Base-by-base conservation (phyloP, 306 rosid species). In the Cicer judaicum region DNA sequence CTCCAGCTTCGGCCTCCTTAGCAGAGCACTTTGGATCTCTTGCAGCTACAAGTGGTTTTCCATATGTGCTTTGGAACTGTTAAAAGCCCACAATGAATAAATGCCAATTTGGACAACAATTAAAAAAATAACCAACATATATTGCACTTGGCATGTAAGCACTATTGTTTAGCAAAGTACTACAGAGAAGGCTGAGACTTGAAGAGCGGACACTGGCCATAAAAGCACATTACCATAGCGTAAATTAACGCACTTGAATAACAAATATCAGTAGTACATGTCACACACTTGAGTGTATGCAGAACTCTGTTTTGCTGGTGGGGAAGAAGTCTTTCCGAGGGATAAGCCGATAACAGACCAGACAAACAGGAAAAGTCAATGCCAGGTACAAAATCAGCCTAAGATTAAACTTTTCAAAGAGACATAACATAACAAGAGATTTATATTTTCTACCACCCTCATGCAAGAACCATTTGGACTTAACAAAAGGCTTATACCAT, bases 1-100 rank as follows among this genome's bases (percentile, higher is more conserved):
- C 97, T 64, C 98, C 98, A 19, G 96, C 97, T 87, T 94, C 98
- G 63, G 98, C 98, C 81, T 94, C 98, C 87, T 88, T 94, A 48
- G 98, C 92, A 67, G 98, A 90, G 80, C 98, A 94, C 82, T 94
- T 94, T 14, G 98, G 86, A 86, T 94, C 98, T 82, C 95, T 91
- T 67, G 98, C 90, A 42, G 96, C 95, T 71, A 91, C 65, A 73
- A 94, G 91, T 48, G 98, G 97, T 84, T 94, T 94, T 78, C 98
- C 98, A 68, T 91, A 94, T 42, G 90, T 85, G 21, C 93, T 81
- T 86, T 94, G 98, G 89, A 94, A 94, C 98, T 94, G 89, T 87
- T 53, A 78, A 73, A 77, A 74, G 72, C 24, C 18, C 24, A 64
- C 78, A 77, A 34, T 13, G 64, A 80, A 76, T 43, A 59, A 73